Evolutionary conservation across 2,329 filamentous ascomycete species (phyloP), one percentile per base, ranked within the genome.

Genomic region (Trichophyton benhamiae): DNA sequence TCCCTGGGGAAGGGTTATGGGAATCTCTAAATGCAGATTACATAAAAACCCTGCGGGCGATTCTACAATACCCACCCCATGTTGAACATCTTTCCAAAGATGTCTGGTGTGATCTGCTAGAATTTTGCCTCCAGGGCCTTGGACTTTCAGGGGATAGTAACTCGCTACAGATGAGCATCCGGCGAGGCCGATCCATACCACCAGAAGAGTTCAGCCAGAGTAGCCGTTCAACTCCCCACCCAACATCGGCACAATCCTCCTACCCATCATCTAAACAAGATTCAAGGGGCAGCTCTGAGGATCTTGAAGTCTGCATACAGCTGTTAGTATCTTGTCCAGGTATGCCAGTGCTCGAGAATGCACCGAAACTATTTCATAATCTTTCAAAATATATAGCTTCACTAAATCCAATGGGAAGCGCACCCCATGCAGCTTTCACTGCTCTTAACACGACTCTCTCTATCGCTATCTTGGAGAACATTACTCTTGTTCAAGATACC

Each of bases 11-110:
- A 13, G 80, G 78, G 1, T 82, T 87, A 60, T 84, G 89, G 65
- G 80, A 85, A 62, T 86, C 87, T 11, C 78, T 99, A 3, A 76
- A 85, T 25, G 80, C 85, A 57, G 85, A 94, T 69, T 95, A 96
- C 71, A 80, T 89, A 66, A 95, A 89, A 75, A 82, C 85, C 20
- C 76, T 99, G 66, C 78, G 82, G 3, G 79, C 82, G 30, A 74
- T 96, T 2, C 80, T 97, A 17, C 83, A 84, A 48, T 83, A 88
- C 67, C 83, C 84, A 53, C 82, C 89, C 17, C 90, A 95, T 71
- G 84, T 88, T 30, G 95, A 97, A 73, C 86, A 91, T 68, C 78
- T 97, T 11, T 81, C 84, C 9, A 77, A 77, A 20, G 79, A 83
- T 13, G 80, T 84, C 62, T 96, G 91, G 91, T 76, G 83, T 57